phyloP scores from a whole-genome alignment of 306 rosid genomes.

The Mucuna pruriens region DNA sequence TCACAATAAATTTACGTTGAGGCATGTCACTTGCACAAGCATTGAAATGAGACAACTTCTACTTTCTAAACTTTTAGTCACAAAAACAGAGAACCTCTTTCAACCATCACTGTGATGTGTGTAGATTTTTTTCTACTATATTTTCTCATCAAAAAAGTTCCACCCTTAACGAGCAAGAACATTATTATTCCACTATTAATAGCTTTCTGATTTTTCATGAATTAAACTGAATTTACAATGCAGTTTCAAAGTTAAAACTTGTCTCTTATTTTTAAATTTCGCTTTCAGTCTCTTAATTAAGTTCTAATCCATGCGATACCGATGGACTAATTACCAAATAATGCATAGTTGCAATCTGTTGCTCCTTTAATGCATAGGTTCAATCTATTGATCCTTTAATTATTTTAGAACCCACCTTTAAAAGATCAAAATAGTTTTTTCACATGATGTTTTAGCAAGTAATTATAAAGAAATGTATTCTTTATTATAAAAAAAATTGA shows the following conservation, averaged over 20 bases:
- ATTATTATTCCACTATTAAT: neutral
- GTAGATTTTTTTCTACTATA: neutral
- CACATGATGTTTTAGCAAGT: too few relatives aligned
- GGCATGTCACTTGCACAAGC: neutral
- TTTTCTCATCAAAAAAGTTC: neutral
- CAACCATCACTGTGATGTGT: neutral
- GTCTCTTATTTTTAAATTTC: neutral
- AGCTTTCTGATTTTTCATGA: neutral
- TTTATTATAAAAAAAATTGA: too few relatives aligned
- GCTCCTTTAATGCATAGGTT: too few relatives aligned
- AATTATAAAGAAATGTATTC: too few relatives aligned
- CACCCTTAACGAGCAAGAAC: neutral
- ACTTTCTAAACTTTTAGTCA: neutral
- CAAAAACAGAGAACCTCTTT: neutral
- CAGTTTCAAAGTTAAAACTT: neutral
- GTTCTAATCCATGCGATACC: neutral
- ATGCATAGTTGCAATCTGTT: too few relatives aligned
- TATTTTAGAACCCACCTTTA: too few relatives aligned
- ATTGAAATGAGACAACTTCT: constrained; percentile 19
- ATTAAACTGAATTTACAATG: neutral
- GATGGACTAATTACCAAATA: too few relatives aligned
- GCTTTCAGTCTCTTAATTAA: neutral
- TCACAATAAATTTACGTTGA: constrained; percentile 8
- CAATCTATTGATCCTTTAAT: too few relatives aligned
- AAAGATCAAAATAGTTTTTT: too few relatives aligned